Base-by-base conservation (phyloP, 2,329 filamentous ascomycete genomes). In the Davidsoniella neocaledoniae region DNA sequence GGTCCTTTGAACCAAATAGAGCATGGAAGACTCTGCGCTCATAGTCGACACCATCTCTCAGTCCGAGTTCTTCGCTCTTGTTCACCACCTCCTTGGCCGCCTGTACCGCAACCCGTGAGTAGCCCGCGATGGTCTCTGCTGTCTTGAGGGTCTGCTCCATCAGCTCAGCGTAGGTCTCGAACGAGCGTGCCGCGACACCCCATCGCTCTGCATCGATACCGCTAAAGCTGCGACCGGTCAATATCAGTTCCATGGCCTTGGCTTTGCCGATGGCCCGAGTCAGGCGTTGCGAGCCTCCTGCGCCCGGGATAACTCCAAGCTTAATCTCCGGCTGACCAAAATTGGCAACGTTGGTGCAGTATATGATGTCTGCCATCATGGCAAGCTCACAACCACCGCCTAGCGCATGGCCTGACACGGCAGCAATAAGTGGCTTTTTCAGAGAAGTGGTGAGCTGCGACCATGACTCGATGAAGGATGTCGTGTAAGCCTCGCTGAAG, bases 321-420 rank as follows among this genome's bases (percentile, higher is more conserved):
- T 93, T 95, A 69, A 98, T 86, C 71, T 98, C 91, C 1, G 91
- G 91, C 68, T 96, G 91, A 10, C 91, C 91, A 62, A 98, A 95
- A 59, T 86, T 93, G 56, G 91, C 90, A 14, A 67, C 77, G 46
- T 81, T 73, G 2, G 84, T 88, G 68, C 85, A 91, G 72, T 96
- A 96, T 53, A 98, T 68, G 57, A 96, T 81, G 63, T 98, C 91
- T 61, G 83, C 86, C 91, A 96, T 98, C 73, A 98, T 83, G 46
- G 91, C 88, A 12, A 98, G 76, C 70, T 98, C 91, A 63, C 91
- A 98, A 43, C 91, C 91, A 48, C 91, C 91, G 23, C 91, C 91
- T 1, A 98, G 76, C 2, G 91, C 91, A 62, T 95, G 88, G 16
- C 91, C 91, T 8, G 91, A 91, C 2, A 98, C 88, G 21, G 91